Evolutionary conservation across 2,329 filamentous ascomycete species (phyloP).

Genomic region (Nectriaceae sp.): DNA sequence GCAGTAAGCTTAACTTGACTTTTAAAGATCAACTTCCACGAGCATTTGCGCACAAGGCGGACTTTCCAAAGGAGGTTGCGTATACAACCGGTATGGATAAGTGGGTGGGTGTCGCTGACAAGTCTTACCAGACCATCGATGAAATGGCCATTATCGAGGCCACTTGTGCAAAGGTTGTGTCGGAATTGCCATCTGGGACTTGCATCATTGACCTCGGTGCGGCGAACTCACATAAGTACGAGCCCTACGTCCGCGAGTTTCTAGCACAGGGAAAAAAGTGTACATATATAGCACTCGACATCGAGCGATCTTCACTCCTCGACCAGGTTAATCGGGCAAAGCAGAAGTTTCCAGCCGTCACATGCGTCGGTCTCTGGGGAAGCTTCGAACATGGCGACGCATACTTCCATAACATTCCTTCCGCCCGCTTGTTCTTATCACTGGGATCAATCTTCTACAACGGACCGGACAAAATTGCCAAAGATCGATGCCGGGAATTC

Average conservation of each 20-base stretch:
- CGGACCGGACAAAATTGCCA: constrained; percentile 14
- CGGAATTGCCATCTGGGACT: constrained; percentile 5
- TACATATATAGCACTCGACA: constrained; percentile 19
- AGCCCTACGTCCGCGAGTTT: constrained; percentile 19
- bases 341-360: constrained; percentile 8
- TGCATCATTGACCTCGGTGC: constrained; percentile 22
- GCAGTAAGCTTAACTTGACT: constrained; percentile 6
- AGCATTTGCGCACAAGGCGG: constrained; percentile 12
- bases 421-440: constrained; percentile 14
- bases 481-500: constrained; percentile 19
- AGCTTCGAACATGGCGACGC: constrained; percentile 20
- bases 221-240: constrained; percentile 22
- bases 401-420: constrained; percentile 9
- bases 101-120: constrained; percentile 17
- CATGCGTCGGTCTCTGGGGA: constrained; percentile 19
- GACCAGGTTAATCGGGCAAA: constrained; percentile 16
- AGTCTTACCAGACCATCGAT: constrained; percentile 19
- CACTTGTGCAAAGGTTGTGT: constrained; percentile 15
- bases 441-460: constrained; percentile 23
- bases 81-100: constrained; percentile 22
- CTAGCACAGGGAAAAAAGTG: constrained; percentile 14
- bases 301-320: constrained; percentile 6
- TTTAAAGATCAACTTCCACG: constrained; percentile 10
- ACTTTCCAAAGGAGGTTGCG: constrained; percentile 27
- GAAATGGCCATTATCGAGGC: constrained; percentile 19